Percentiles rank a stretch among this genome's conserved stretches.
Evolutionary conservation across 2,329 filamentous ascomycete species (phyloP).

Genomic region (Pyricularia grisea): DNA sequence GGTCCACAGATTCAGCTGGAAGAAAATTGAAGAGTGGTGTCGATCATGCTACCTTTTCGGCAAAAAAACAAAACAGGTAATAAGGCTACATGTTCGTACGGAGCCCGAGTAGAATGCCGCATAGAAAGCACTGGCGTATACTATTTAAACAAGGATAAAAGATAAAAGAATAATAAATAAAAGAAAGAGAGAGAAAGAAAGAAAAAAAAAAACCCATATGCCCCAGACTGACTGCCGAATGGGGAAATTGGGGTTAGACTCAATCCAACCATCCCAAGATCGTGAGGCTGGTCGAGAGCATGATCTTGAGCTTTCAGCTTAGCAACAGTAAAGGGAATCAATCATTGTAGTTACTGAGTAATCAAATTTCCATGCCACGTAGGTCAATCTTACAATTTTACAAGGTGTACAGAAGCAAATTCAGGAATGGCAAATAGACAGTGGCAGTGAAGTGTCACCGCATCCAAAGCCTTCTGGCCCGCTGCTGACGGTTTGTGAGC

Average conservation of each 20-base stretch:
- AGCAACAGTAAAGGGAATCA: not conserved
- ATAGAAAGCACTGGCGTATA: not conserved
- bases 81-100: not conserved
- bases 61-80: no score
- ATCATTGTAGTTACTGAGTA: no score
- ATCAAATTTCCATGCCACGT: not conserved
- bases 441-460: not conserved
- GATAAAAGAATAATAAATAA: not conserved
- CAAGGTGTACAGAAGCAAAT: not conserved
- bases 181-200: not conserved
- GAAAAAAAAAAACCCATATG: not conserved
- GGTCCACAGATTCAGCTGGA: not conserved
- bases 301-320: not conserved
- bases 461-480: not conserved
- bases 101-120: not conserved
- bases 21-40: not conserved
- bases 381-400: not conserved
- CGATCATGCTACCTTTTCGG: not conserved
- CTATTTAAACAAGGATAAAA: not conserved
- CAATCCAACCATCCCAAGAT: not conserved
- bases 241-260: not conserved
- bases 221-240: not conserved
- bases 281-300: not conserved
- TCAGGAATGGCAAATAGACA: not conserved
- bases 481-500: not conserved